Percentiles rank a stretch among this genome's conserved stretches.
Conservation (phyloP, 305 asterid species). For the Solanum hybrid region DNA sequence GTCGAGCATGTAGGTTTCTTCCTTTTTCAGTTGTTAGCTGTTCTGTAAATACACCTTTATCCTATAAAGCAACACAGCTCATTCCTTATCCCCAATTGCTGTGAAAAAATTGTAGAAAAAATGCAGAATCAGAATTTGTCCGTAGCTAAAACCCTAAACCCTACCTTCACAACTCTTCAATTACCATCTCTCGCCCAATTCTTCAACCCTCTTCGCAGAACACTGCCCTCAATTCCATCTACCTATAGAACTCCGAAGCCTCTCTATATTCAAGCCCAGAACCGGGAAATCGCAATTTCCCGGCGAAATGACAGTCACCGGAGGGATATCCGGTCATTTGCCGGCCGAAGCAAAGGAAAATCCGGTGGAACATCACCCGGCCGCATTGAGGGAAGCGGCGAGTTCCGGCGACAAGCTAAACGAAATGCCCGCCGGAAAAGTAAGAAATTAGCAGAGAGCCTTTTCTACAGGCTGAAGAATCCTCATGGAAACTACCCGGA, state of each 20-base stretch:
- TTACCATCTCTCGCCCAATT: slow-evolving; percentile 18
- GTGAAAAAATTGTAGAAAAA: neutral
- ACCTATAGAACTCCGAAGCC: slow-evolving; percentile 14
- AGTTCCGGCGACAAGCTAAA: slow-evolving; percentile 58
- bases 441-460: slow-evolving; percentile 57
- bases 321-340: slow-evolving; percentile 49
- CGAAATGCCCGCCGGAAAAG: slow-evolving; percentile 59
- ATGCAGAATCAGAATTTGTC: slow-evolving; percentile 50
- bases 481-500: slow-evolving; percentile 77
- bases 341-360: slow-evolving; percentile 77
- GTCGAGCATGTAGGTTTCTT: too few relatives aligned
- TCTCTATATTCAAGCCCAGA: slow-evolving; percentile 19
- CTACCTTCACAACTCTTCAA: slow-evolving; percentile 15
- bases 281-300: neutral
- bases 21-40: neutral
- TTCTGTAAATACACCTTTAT: neutral
- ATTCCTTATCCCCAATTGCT: neutral
- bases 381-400: slow-evolving; percentile 66
- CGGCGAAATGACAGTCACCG: slow-evolving; percentile 29
- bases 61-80: neutral
- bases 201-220: slow-evolving; percentile 33
- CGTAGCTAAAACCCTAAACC: slow-evolving; percentile 52
- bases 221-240: slow-evolving; percentile 8
- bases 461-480: slow-evolving; percentile 70
- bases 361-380: slow-evolving; percentile 50